A percentile compares a stretch with the other conserved stretches of the same genome.
Evolutionary conservation across 1,284 basidiomycete genomes (phyloP).

Genomic region (Apiotrichum porosum): DNA sequence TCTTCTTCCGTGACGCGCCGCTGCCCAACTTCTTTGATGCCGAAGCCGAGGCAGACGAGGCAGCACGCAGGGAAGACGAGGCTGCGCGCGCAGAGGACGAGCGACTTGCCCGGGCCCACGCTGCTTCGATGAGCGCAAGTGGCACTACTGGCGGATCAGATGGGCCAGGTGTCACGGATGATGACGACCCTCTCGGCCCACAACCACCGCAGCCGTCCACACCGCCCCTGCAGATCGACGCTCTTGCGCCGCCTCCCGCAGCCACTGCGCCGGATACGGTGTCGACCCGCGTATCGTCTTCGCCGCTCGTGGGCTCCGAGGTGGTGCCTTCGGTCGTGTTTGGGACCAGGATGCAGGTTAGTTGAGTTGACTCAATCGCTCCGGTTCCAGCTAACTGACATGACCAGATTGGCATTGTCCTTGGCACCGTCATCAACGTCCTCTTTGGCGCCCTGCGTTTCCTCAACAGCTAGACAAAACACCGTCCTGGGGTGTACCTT

Average conservation of each 20-base stretch:
- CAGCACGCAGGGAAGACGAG: constrained; percentile 4
- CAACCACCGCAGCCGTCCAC: not conserved
- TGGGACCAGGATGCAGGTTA: constrained; percentile 42
- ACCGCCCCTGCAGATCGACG: not conserved
- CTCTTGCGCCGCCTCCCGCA: not conserved
- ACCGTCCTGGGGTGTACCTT: not conserved
- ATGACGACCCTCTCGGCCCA: not conserved
- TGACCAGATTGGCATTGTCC: constrained; percentile 44
- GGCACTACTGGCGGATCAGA: not conserved
- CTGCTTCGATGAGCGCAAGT: constrained; percentile 6
- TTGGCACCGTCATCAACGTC: constrained; percentile 41
- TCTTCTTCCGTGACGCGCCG: constrained; percentile 65
- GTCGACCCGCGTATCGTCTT: constrained; percentile 22
- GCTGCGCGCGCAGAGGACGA: constrained; percentile 8
- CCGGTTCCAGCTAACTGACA: not conserved
- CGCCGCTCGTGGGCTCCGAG: constrained; percentile 27
- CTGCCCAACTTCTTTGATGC: constrained; percentile 48
- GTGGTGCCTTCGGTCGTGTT: constrained; percentile 33
- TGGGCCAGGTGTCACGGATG: not conserved
- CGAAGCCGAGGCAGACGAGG: constrained; percentile 35
- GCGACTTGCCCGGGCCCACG: constrained; percentile 6
- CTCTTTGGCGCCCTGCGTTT: constrained; percentile 40
- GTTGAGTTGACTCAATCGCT: constrained; percentile 1
- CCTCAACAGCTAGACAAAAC: constrained; percentile 22
- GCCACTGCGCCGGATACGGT: not conserved